Evolutionary conservation across 768 basidiomycete species (phyloP), one percentile per base, ranked within the genome.

Genomic region (Jaapia argillacea): DNA sequence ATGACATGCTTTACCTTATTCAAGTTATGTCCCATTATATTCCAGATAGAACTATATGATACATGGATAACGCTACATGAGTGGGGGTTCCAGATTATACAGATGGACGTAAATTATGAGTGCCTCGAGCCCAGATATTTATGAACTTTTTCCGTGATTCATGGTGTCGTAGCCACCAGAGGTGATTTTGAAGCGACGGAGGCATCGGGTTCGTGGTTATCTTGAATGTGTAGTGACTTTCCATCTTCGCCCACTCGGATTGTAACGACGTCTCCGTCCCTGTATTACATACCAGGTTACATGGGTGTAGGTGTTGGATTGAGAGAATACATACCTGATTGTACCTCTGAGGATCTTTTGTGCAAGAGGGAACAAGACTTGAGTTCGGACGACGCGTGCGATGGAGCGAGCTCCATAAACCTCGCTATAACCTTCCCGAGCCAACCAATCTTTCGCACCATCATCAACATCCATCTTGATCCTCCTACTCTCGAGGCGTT

Each of bases 361-460:
- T 0, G 91, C 90, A 16, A 94, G 65, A 20, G 83, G 85, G 66
- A 86, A 86, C 36, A 90, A 61, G 6, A 96, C 82, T 51, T 84
- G 77, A 41, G 81, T 81, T 41, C 86, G 69, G 3, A 94, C 85
- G 16, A 91, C 77, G n/a, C 91, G 66, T 5, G 86, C 86, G 44
- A 94, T 87, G 4, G 88, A 85, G 24, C 91, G 71, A 0, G 91
- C 91, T 20, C 91, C 91, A 58, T 92, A 93, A 21, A 81, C 61
- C 37, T 86, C 78, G 3, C 87, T 91, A 58, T 87, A 92, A 0
- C 91, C 91, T 37, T 78, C 71, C 45, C 72, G 55, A 0, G 79
- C 85, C 3, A 96, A 69, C 83, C 82, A 86, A 3, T 71, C 64
- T 23, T 66, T 67, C 2, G 86, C 81, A 1, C 60, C 63, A 0